These are phyloP conservation scores for Colletotrichum phormii DNA, from an alignment of 2,329 filamentous ascomycete genomes.

Conservation along the genomic window DNA sequence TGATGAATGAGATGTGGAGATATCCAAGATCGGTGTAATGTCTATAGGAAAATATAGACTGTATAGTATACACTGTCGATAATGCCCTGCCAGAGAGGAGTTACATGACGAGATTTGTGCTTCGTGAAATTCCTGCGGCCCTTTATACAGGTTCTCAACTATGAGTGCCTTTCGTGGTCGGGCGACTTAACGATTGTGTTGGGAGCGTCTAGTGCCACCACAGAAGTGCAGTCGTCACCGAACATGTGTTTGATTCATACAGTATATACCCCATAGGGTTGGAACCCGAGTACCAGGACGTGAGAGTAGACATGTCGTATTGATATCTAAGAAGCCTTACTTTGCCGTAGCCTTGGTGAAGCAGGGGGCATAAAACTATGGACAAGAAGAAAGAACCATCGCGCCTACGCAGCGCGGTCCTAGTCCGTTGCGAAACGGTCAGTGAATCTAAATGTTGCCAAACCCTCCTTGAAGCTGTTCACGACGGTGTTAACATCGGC, in stretches of 20 bases:
- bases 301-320: neutral
- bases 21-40: neutral
- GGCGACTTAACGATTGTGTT: no score
- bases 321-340: conserved; percentile 8
- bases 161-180: no score
- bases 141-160: no score
- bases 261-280: no score
- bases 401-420: neutral
- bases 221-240: no score
- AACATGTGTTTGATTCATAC: no score
- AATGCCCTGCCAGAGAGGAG: no score
- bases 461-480: conserved; percentile 63
- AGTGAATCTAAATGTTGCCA: conserved; percentile 74
- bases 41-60: neutral
- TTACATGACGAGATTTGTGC: no score
- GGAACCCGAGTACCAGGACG: no score
- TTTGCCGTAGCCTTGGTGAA: neutral
- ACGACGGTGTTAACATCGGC: conserved; percentile 53
- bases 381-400: conserved; percentile 10
- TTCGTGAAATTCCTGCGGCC: no score
- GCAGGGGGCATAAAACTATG: conserved; percentile 11
- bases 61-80: neutral
- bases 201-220: no score
- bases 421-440: conserved; percentile 70
- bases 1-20: neutral